phyloP scores from a whole-genome alignment of 306 rosid species.

The Quercus agrifolia region DNA sequence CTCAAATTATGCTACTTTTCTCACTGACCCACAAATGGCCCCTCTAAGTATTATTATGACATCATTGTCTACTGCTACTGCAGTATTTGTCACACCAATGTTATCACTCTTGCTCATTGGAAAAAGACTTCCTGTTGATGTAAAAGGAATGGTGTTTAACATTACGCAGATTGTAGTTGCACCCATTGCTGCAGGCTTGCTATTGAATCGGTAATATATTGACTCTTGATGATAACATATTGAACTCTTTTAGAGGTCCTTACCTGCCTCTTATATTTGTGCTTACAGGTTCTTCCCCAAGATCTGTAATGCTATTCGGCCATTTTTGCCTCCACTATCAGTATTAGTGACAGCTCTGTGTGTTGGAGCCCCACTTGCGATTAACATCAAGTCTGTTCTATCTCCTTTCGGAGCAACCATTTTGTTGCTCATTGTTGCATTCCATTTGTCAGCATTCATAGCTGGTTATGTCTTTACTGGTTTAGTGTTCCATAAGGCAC shows the following conservation, averaged over 20 bases:
- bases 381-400: slow-evolving; percentile 66
- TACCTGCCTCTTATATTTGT: slow-evolving; percentile 14
- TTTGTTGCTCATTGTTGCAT: slow-evolving; percentile 59
- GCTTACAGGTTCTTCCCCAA: slow-evolving; percentile 71
- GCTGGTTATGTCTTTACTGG: slow-evolving; percentile 77
- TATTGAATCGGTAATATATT: slow-evolving; percentile 66
- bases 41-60: slow-evolving; percentile 96
- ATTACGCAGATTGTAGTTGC: slow-evolving; percentile 83
- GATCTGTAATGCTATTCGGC: slow-evolving; percentile 62
- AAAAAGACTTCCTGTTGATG: slow-evolving; percentile 89
- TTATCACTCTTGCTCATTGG: slow-evolving; percentile 85
- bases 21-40: slow-evolving; percentile 85
- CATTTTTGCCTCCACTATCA: slow-evolving; percentile 81
- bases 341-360: slow-evolving; percentile 82
- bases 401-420: slow-evolving; percentile 72
- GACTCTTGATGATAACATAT: slow-evolving; percentile 4
- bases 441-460: slow-evolving; percentile 71
- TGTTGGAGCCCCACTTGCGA: slow-evolving; percentile 96
- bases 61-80: slow-evolving; percentile 89
- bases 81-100: slow-evolving; percentile 80
- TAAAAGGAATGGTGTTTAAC: slow-evolving; percentile 93
- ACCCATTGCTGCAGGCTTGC: slow-evolving; percentile 81
- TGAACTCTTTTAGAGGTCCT: slow-evolving; percentile 13
- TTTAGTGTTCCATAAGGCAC: slow-evolving; percentile 45
- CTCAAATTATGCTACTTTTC: slow-evolving; percentile 86